Evolutionary conservation across 164 flowering plant genomes (phyloP).

Genomic region (Stephania cephalantha): DNA sequence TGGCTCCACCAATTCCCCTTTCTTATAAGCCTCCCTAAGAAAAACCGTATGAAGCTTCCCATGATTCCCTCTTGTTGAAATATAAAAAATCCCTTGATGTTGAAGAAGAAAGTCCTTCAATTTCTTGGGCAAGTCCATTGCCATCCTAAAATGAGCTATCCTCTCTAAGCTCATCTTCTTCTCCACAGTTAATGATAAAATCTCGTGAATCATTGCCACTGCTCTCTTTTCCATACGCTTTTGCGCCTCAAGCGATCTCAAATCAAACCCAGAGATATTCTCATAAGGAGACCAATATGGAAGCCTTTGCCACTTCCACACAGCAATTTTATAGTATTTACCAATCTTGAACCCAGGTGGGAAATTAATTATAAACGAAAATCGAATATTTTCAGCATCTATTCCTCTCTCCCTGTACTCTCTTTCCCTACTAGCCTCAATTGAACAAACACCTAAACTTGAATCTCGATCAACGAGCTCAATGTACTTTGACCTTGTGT

Average conservation of each 20-base stretch:
- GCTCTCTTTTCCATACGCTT: conserved; percentile 95
- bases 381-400: conserved; percentile 74
- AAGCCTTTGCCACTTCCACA: conserved; percentile 94
- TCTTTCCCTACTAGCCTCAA: conserved; percentile 69
- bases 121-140: conserved; percentile 80
- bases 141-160: conserved; percentile 82
- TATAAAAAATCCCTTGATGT: conserved; percentile 95
- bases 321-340: conserved; percentile 79
- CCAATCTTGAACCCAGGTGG: conserved; percentile 93
- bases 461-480: conserved; percentile 68
- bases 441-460: conserved; percentile 51
- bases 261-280: conserved; percentile 75
- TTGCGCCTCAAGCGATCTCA: conserved; percentile 85
- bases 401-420: conserved; percentile 79
- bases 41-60: conserved; percentile 96
- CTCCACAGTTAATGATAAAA: conserved; percentile 83
- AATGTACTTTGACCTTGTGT: conserved; percentile 71
- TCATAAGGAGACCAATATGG: conserved; percentile 99
- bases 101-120: conserved; percentile 86
- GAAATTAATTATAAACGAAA: conserved; percentile 74
- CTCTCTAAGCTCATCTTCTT: conserved; percentile 91
- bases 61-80: conserved; percentile 87
- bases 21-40: conserved; percentile 78
- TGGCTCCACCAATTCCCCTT: conserved; percentile 74
- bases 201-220: conserved; percentile 80